Conservation (phyloP, 2,329 filamentous ascomycete species). For the Paramyrothecium roridum region DNA sequence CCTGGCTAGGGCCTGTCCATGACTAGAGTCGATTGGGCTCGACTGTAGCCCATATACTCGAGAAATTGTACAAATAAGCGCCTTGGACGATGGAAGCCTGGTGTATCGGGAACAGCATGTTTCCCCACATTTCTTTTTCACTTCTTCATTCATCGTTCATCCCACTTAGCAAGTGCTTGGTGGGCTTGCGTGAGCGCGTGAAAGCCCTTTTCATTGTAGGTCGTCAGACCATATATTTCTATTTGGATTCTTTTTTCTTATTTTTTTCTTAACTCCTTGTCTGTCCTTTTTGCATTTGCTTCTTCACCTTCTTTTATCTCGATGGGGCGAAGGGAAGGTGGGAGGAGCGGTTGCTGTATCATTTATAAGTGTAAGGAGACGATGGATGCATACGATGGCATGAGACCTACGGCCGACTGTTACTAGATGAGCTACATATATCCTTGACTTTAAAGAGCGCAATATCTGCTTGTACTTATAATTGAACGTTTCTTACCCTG, state of each 20-base stretch:
- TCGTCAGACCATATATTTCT: too few species aligned
- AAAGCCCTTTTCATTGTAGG: too few species aligned
- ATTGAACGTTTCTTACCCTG: too few species aligned
- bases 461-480: not conserved
- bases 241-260: not conserved
- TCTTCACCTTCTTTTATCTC: not conserved
- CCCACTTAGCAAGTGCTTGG: not conserved
- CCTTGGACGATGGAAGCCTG: not conserved
- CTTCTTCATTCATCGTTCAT: not conserved
- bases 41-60: not conserved
- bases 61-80: not conserved
- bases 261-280: not conserved
- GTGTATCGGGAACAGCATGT: not conserved
- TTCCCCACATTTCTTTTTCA: not conserved
- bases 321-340: not conserved
- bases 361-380: not conserved
- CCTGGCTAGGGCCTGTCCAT: not conserved
- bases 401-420: not conserved
- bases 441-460: not conserved
- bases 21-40: not conserved
- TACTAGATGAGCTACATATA: not conserved
- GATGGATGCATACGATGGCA: not conserved
- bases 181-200: too few species aligned
- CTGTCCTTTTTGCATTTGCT: not conserved
- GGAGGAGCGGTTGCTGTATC: not conserved